Evolutionary conservation across 2,329 filamentous ascomycete species (phyloP).

Genomic region (Colletotrichum magnum): DNA sequence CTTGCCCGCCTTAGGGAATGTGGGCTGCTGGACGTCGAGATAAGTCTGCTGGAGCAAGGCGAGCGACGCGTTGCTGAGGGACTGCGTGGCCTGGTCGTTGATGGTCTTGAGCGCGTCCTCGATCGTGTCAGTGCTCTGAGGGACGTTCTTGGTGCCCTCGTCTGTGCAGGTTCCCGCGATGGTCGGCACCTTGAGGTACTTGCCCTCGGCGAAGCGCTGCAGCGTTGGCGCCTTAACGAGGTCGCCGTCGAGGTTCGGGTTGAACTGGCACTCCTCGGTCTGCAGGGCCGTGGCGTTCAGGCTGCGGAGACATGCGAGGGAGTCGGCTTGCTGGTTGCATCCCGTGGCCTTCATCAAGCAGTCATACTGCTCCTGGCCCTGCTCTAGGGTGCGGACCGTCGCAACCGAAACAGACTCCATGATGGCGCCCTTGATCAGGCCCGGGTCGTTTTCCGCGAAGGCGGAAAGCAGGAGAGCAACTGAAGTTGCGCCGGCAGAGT

Average conservation of each 20-base stretch:
- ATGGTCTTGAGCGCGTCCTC: constrained; percentile 51
- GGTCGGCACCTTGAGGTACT: constrained; percentile 67
- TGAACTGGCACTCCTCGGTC: constrained; percentile 45
- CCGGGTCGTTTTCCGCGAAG: constrained; percentile 62
- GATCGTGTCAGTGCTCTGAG: constrained; percentile 48
- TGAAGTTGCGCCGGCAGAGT: constrained; percentile 76
- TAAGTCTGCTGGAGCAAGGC: constrained; percentile 52
- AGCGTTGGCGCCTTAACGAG: constrained; percentile 66
- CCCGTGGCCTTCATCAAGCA: constrained; percentile 56
- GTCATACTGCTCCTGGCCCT: constrained; percentile 66
- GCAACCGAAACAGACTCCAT: constrained; percentile 68
- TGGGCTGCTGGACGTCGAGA: constrained; percentile 51
- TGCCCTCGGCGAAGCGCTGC: constrained; percentile 60
- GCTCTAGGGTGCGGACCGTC: constrained; percentile 53
- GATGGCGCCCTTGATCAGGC: constrained; percentile 66
- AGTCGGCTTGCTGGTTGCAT: constrained; percentile 57
- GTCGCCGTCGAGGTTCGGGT: constrained; percentile 66
- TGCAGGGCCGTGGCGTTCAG: constrained; percentile 41
- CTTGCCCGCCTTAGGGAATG: constrained; percentile 50
- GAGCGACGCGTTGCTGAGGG: constrained; percentile 49
- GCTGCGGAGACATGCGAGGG: constrained; percentile 59
- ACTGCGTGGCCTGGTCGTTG: constrained; percentile 53
- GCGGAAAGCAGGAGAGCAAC: constrained; percentile 75
- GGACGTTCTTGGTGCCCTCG: constrained; percentile 54
- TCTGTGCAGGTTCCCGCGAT: constrained; percentile 60